Percentiles rank a stretch among this genome's conserved stretches.
phyloP scores from a whole-genome alignment of 2,329 filamentous ascomycete genomes.

The Neophaeococcomyces mojaviensis region DNA sequence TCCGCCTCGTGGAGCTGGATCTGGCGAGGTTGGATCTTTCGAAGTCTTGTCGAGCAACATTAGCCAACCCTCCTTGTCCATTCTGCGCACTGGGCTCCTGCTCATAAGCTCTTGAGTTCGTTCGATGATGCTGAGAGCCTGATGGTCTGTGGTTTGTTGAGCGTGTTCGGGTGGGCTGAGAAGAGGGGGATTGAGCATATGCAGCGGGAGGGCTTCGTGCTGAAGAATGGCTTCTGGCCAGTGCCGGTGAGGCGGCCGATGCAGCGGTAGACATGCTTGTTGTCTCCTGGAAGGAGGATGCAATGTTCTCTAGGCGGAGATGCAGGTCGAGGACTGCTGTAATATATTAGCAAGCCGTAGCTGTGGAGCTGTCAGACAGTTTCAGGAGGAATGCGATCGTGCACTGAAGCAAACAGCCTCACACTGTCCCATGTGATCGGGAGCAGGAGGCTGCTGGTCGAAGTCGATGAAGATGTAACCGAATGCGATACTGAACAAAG shows the following conservation, averaged over 20 bases:
- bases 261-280: slow-evolving; percentile 39
- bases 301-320: background rate
- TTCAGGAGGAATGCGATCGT: slow-evolving; percentile 2
- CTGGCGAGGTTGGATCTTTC: slow-evolving; percentile 62
- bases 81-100: slow-evolving; percentile 39
- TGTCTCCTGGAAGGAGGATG: background rate
- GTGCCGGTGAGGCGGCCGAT: slow-evolving; percentile 37
- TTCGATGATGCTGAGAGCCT: slow-evolving; percentile 30
- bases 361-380: slow-evolving; percentile 2
- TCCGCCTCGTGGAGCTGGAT: slow-evolving; percentile 50
- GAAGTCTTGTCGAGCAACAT: slow-evolving; percentile 61
- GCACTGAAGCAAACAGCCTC: background rate
- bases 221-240: slow-evolving; percentile 45
- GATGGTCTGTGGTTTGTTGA: slow-evolving; percentile 38
- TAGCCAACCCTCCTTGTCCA: slow-evolving; percentile 43
- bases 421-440: background rate
- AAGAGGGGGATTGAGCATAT: slow-evolving; percentile 33
- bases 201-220: slow-evolving; percentile 39
- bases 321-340: background rate
- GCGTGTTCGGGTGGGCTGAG: slow-evolving; percentile 39
- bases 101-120: slow-evolving; percentile 32
- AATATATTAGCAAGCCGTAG: background rate
- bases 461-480: background rate
- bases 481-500: background rate
- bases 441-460: background rate